phyloP scores from a whole-genome alignment of 2,329 filamentous ascomycete genomes.

The Capronia epimyces region DNA sequence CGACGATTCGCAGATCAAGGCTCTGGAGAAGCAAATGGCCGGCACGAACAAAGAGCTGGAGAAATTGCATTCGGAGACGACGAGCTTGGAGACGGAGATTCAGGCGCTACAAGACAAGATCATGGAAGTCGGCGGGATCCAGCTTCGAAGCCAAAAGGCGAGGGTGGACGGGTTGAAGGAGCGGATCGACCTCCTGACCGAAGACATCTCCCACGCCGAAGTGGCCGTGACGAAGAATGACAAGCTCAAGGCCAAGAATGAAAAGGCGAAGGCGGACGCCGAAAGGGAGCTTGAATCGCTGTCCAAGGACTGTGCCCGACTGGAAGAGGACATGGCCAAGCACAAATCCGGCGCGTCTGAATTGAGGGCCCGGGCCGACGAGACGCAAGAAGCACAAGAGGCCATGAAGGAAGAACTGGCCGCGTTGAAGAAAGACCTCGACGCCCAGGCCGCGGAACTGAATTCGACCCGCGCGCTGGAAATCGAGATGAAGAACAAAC shows the following conservation, averaged over 20 bases:
- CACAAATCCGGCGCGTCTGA: constrained; percentile 71
- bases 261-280: constrained; percentile 74
- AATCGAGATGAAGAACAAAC: constrained; percentile 97
- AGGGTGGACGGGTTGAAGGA: constrained; percentile 86
- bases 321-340: constrained; percentile 71
- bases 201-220: constrained; percentile 79
- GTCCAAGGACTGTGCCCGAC: constrained; percentile 64
- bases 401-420: constrained; percentile 75
- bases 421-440: constrained; percentile 74
- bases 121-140: constrained; percentile 95
- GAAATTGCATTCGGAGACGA: constrained; percentile 75
- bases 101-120: constrained; percentile 91
- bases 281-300: constrained; percentile 71
- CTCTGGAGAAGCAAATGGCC: constrained; percentile 70
- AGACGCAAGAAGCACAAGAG: constrained; percentile 70
- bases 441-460: constrained; percentile 76
- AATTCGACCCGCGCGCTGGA: constrained; percentile 85
- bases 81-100: constrained; percentile 87
- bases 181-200: constrained; percentile 71
- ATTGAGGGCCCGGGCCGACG: constrained; percentile 67
- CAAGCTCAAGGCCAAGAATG: constrained; percentile 81
- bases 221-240: constrained; percentile 87
- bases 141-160: constrained; percentile 79
- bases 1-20: constrained; percentile 67
- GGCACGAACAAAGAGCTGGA: constrained; percentile 72